Base-by-base conservation (phyloP, 2,329 filamentous ascomycete genomes). In the Talaromyces sp. region DNA sequence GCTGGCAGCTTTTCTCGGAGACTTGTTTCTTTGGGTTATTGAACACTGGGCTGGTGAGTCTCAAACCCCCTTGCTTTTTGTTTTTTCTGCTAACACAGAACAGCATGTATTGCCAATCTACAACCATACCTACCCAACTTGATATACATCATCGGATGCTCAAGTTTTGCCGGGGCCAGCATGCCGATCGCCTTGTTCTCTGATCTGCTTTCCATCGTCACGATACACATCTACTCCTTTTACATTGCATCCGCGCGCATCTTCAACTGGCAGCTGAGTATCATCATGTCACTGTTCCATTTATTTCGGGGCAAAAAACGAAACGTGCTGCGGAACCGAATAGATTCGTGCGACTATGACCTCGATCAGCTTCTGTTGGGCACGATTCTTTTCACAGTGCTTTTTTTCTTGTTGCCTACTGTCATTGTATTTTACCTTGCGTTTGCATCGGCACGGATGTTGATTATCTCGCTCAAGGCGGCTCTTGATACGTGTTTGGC, bases 321-420 rank as follows among this genome's bases (percentile, higher is more conserved):
- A 72, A 99, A 99, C 67, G 89, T 99, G 17, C 84, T 99, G 24
- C 89, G 95, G 63, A 96, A 97, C 71, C 92, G 94, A 76, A 97
- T 99, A 69, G 94, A 99, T 73, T 96, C 92, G 53, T 99, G 94
- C 80, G 94, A 97, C 77, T 99, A 99, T 77, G 94, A 97, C 72
- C 84, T 99, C 26, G 94, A 99, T 72, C 95, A 99, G 76, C 85
- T 99, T 3, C 86, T 99, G 7, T 87, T 99, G 8, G 94, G 94
- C 62, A 99, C 94, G 0, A 97, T 99, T 62, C 81, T 99, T 21
- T 99, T 99, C 72, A 97, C 94, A 0, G 80, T 99, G 8, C 83
- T 99, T 1, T 96, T 96, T 77, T 99, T 97, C 74, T 82, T 99
- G 17, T 81, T 99, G 3, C 94, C 94, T 0, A 99, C 94, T 0